Percentiles rank a stretch among this genome's conserved stretches.
Conservation (phyloP, 1,284 basidiomycete species). For the Tetrapyrgos nigripes region DNA sequence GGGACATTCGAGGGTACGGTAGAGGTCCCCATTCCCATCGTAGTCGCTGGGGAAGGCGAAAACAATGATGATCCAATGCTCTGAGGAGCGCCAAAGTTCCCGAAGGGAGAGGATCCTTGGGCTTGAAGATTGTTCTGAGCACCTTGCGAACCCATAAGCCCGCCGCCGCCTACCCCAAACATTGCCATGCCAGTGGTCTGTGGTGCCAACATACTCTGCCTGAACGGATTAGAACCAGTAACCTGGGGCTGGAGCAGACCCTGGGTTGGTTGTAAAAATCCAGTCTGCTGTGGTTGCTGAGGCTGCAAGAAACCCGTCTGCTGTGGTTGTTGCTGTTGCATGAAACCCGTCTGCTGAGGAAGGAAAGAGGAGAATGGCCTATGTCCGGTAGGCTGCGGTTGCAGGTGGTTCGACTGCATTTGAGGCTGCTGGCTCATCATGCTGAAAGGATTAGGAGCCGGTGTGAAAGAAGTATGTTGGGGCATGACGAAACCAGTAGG, state of each 20-base stretch:
- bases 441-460: constrained; percentile 52
- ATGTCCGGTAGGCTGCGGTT: constrained; percentile 53
- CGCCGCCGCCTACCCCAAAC: constrained; percentile 34
- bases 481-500: constrained; percentile 63
- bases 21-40: constrained; percentile 14
- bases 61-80: constrained; percentile 25
- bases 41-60: constrained; percentile 20
- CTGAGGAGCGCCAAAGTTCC: constrained; percentile 13
- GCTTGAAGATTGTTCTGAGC: constrained; percentile 14
- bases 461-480: constrained; percentile 50
- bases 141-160: not conserved
- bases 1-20: constrained; percentile 37
- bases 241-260: constrained; percentile 71
- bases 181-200: constrained; percentile 70
- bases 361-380: constrained; percentile 60
- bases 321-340: constrained; percentile 42
- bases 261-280: constrained; percentile 59
- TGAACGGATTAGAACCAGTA: constrained; percentile 80
- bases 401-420: constrained; percentile 26
- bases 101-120: constrained; percentile 14
- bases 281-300: constrained; percentile 24
- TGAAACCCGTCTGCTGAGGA: constrained; percentile 50
- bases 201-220: constrained; percentile 68
- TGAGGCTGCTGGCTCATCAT: constrained; percentile 21
- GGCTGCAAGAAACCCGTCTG: constrained; percentile 42